Base-by-base conservation (phyloP, 768 basidiomycete genomes). In the Mycena pura region DNA sequence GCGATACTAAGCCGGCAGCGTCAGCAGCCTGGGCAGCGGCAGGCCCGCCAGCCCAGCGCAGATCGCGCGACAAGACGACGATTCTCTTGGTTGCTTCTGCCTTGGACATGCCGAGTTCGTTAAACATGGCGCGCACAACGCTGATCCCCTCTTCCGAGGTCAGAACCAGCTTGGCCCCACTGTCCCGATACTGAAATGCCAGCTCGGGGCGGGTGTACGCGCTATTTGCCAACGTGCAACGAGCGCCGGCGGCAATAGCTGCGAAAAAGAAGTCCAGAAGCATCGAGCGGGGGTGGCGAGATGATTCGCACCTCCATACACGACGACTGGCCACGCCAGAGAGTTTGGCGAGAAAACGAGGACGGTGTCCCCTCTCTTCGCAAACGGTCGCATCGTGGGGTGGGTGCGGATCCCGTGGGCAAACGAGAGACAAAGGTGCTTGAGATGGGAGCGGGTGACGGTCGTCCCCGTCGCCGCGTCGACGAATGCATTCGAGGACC, bases 141-240 rank as follows among this genome's bases (percentile, higher is more conserved):
- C 77, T 69, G 1, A 92, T 62, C 6, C 90, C 78, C 0, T 82
- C 77, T 17, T 91, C 90, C 53, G 85, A 84, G 17, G 84, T 80
- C 55, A 93, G 83, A 21, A 94, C 70, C 19, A 89, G 62, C 46
- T 79, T 77, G 0, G 94, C 88, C 3, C 81, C 74, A 50, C 88
- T 88, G 68, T 95, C 87, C 7, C 64, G 73, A 57, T 91, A 88
- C 70, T 96, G 94, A 72, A 86, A 85, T 1, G 78, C 80, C 0
- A 95, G 81, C 70, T 96, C 94, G 8, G 74, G 70, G 2, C 86
- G 69, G 5, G 85, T 88, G 67, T 91, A 95, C 0, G 80, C 80
- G 56, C 81, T 86, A 71, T 93, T 95, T n/a, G 90, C 89, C 11
- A 91, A 83, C 0, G 92, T 91, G 53, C 84, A 83, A 41, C 84